phyloP scores from a whole-genome alignment of 768 basidiomycete species.

The Rhodosporidiobolus sp. region DNA sequence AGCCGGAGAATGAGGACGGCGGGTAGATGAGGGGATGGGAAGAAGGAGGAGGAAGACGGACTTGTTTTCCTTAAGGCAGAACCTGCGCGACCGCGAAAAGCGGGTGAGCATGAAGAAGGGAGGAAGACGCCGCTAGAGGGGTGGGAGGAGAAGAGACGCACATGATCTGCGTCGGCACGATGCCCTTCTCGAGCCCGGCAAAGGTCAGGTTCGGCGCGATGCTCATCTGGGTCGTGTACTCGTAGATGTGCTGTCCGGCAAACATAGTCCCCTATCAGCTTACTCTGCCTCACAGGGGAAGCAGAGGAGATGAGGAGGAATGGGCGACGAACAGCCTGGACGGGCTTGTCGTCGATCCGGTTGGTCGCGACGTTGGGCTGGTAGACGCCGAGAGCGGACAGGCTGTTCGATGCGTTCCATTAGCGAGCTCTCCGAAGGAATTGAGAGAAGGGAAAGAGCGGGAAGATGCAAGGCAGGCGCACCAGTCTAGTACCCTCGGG shows the following conservation, averaged over 20 bases:
- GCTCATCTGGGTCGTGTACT: constrained; percentile 81
- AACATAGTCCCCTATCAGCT: neutral
- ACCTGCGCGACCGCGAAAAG: constrained; percentile 48
- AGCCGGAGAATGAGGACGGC: neutral
- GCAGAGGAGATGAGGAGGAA: neutral
- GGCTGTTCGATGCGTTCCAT: constrained; percentile 55
- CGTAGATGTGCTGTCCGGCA: constrained; percentile 77
- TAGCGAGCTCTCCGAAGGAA: no score
- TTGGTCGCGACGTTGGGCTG: constrained; percentile 44
- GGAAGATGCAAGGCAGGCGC: neutral
- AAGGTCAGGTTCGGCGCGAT: constrained; percentile 76
- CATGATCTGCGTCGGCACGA: constrained; percentile 86
- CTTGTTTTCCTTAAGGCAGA: constrained; percentile 56
- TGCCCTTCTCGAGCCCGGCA: constrained; percentile 77
- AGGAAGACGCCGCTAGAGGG: no score
- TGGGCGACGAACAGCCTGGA: constrained; percentile 17
- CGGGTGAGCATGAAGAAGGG: constrained; percentile 51
- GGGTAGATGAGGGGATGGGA: neutral
- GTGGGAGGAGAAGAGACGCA: constrained; percentile 40
- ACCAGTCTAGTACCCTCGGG: constrained; percentile 63
- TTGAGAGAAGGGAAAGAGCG: constrained; percentile 52
- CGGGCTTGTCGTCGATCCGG: constrained; percentile 67
- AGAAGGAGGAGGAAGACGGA: constrained; percentile 48
- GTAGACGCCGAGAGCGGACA: constrained; percentile 61
- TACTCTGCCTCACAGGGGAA: neutral